Evolutionary conservation across 192 early-diverging fungal species (phyloP).

Genomic region (Glomus cerebriforme): DNA sequence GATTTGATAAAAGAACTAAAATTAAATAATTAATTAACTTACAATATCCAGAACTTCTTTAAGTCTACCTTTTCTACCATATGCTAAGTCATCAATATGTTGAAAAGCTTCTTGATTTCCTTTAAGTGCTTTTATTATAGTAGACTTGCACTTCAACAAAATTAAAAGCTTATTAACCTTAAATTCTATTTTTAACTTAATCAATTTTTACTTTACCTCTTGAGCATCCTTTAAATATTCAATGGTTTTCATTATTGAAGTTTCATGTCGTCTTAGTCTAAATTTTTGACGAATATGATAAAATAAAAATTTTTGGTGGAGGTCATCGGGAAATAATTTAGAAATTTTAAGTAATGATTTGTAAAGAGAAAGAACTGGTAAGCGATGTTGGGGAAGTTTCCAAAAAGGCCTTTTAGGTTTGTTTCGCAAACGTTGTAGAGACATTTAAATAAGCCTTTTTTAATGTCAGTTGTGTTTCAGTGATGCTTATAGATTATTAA

Average conservation of each 20-base stretch:
- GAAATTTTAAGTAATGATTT: constrained; percentile 32
- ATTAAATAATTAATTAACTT: constrained; percentile 10
- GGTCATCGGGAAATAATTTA: constrained; percentile 20
- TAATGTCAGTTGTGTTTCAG: no score
- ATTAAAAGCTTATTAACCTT: not conserved
- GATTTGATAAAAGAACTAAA: not conserved
- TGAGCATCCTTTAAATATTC: constrained; percentile 37
- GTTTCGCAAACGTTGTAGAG: constrained; percentile 1
- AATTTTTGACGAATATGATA: constrained; percentile 37
- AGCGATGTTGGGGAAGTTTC: constrained; percentile 38
- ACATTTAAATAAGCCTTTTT: not conserved
- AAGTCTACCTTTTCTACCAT: constrained; percentile 42
- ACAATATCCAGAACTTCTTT: constrained; percentile 42
- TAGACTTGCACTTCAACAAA: not conserved
- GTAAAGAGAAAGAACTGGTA: constrained; percentile 42
- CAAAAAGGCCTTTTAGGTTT: constrained; percentile 38
- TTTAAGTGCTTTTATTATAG: constrained; percentile 30
- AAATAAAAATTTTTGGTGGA: constrained; percentile 40
- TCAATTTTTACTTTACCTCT: constrained; percentile 11
- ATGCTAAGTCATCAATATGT: constrained; percentile 36
- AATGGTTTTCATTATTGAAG: constrained; percentile 35
- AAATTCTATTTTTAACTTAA: no score
- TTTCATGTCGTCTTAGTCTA: constrained; percentile 37
- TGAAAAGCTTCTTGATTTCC: constrained; percentile 32
- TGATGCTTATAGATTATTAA: no score